Evolutionary conservation across 768 basidiomycete species (phyloP).

Genomic region (Mycena kentingensis): DNA sequence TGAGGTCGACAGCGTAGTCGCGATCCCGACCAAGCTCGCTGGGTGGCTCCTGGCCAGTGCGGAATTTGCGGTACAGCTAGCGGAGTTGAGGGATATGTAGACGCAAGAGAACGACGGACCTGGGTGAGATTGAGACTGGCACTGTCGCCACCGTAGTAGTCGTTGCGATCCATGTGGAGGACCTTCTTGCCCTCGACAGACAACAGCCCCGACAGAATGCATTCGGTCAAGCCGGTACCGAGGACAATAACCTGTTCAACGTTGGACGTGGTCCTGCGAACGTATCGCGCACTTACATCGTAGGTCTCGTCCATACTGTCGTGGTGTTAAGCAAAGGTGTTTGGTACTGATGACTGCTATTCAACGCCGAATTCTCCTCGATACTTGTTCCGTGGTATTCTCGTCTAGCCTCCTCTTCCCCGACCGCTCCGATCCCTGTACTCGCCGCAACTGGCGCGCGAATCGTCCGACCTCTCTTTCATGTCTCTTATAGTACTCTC

Average conservation of each 20-base stretch:
- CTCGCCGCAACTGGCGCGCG: conserved; percentile 37
- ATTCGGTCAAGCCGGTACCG: conserved; percentile 97
- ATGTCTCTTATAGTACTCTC: conserved; percentile 57
- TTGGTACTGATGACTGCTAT: conserved; percentile 23
- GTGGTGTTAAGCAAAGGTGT: conserved; percentile 23
- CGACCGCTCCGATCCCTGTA: conserved; percentile 1
- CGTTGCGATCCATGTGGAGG: conserved; percentile 97
- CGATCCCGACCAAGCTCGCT: conserved; percentile 91
- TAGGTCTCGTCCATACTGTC: conserved; percentile 99
- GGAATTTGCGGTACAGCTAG: conserved; percentile 96
- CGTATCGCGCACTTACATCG: conserved; percentile 59
- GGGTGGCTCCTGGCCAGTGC: conserved; percentile 73
- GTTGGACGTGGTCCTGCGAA: conserved; percentile 16
- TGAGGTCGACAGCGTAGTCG: conserved; percentile 96
- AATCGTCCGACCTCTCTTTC: too few relatives aligned
- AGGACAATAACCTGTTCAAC: conserved; percentile 76
- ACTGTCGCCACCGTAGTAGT: conserved; percentile 98
- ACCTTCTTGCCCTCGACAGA: conserved; percentile 99
- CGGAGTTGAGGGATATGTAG: conserved; percentile 18
- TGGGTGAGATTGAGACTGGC: conserved; percentile 97
- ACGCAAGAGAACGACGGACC: conserved; percentile 46
- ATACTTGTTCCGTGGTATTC: conserved; percentile 20
- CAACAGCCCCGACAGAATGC: conserved; percentile 94
- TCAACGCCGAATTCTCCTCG: conserved; percentile 3
- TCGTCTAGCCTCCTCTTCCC: not conserved